Percentiles rank a stretch among this genome's conserved stretches.
Conservation (phyloP, 306 rosid genomes). For the Prunus fruticosa region DNA sequence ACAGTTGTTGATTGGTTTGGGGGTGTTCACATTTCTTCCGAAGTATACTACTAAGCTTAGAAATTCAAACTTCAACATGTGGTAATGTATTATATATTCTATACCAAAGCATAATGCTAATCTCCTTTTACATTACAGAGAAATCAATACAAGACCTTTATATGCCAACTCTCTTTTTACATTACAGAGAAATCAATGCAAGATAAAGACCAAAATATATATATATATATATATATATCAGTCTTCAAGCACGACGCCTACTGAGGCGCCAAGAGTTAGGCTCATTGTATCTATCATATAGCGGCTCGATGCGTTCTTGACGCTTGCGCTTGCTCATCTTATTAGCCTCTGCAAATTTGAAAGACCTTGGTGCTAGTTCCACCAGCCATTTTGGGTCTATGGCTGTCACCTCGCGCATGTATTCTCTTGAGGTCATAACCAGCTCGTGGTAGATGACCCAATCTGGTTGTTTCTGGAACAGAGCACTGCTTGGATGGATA, state of each 20-base stretch:
- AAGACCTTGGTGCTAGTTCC: slow-evolving; percentile 74
- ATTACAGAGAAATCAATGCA: too few species aligned
- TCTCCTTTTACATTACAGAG: too few species aligned
- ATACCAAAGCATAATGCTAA: too few species aligned
- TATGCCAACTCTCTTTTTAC: too few species aligned
- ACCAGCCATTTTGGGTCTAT: slow-evolving; percentile 87
- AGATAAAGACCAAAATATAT: neutral
- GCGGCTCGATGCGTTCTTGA: slow-evolving; percentile 81
- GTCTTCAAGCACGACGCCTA: slow-evolving; percentile 67
- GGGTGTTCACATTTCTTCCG: too few species aligned
- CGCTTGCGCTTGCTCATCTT: slow-evolving; percentile 87
- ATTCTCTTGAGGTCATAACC: slow-evolving; percentile 81
- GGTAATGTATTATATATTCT: too few species aligned
- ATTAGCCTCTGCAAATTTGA: slow-evolving; percentile 76
- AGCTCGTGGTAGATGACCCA: slow-evolving; percentile 89
- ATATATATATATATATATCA: too few species aligned
- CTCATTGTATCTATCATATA: slow-evolving; percentile 82
- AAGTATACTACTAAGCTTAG: too few species aligned
- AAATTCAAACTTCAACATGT: too few species aligned
- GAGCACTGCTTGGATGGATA: slow-evolving; percentile 72
- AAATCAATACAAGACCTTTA: neutral
- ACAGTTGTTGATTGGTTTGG: too few species aligned
- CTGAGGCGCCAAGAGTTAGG: slow-evolving; percentile 91
- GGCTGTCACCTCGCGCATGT: slow-evolving; percentile 79
- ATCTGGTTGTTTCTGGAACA: slow-evolving; percentile 82